Evolutionary conservation across 2,329 filamentous ascomycete genomes (phyloP), one percentile per base, ranked within the genome.

Genomic region (Diaporthe ampelina): DNA sequence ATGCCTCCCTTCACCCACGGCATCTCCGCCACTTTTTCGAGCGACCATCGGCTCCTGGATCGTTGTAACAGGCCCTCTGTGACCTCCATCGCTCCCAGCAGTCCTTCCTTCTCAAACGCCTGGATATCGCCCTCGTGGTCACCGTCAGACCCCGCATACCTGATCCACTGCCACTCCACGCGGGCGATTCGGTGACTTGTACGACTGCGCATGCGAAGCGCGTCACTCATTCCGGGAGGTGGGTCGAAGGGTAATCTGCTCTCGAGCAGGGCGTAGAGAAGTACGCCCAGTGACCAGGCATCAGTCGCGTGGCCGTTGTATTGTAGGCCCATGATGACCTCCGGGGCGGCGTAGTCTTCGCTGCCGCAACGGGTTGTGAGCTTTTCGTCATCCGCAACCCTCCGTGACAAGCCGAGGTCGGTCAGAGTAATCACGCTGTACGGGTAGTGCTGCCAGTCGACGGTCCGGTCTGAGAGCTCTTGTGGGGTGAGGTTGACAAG

Each of bases 261-360:
- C 84, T 99, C 97, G 83, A 98, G 92, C 4, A 98, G 90, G 1
- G 97, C 95, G 81, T 98, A 99, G 0, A 98, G 89, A 3, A 98
- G 86, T 1, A 99, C 97, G 69, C 97, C 97, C 0, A 98, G 88
- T 0, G 96, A 97, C 97, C 97, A 99, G 13, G 95, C 95, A 81
- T 99, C 97, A 0, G 94, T 98, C 1, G 93, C 91, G 50, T 95
- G 94, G 43, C 97, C 97, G 81, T 98, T 95, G 81, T 99, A 99
- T 10, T 94, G 91, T 80, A 98, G 94, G 32, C 96, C 96, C 88
- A 99, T 94, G 71, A 99, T 93, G 59, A 99, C 95, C 82, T 99
- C 97, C 0, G 97, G 97, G 0, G 97, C 96, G 1, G 96, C 96
- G 81, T 99, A 99, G 84, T 99, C 97, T 84, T 98, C 97, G 54